Evolutionary conservation across 148 eudicot species (phyloP).

Genomic region (Drosera capensis): DNA sequence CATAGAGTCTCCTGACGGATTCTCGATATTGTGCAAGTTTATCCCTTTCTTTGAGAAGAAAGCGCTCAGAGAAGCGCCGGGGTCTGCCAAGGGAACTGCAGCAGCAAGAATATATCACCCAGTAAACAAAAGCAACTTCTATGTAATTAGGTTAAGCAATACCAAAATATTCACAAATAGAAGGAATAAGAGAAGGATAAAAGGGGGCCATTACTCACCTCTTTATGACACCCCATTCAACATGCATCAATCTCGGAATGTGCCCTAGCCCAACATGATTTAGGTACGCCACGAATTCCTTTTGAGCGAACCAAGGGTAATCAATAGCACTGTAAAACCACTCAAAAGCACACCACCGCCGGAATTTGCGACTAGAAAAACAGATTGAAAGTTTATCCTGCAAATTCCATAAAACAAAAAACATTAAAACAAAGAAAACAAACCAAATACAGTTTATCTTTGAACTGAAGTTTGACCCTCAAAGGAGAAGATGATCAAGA

Average conservation of each 20-base stretch:
- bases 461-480: no score
- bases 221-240: slow-evolving; percentile 36
- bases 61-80: slow-evolving; percentile 70
- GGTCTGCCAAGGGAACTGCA: slow-evolving; percentile 94
- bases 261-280: slow-evolving; percentile 32
- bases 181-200: background rate
- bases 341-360: slow-evolving; percentile 33
- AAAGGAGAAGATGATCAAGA: no score
- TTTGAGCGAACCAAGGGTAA: slow-evolving; percentile 33
- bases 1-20: slow-evolving; percentile 69
- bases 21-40: slow-evolving; percentile 79
- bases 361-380: slow-evolving; percentile 18
- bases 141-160: no score
- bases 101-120: background rate
- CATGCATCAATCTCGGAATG: slow-evolving; percentile 31
- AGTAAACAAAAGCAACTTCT: background rate
- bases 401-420: background rate
- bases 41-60: slow-evolving; percentile 72
- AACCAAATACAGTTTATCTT: background rate
- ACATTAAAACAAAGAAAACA: background rate
- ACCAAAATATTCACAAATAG: background rate
- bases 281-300: slow-evolving; percentile 30
- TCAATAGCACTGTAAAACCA: slow-evolving; percentile 44
- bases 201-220: slow-evolving; percentile 7
- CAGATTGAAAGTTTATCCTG: slow-evolving; percentile 17